A percentile compares a stretch with the other conserved stretches of the same genome.
phyloP scores from a whole-genome alignment of 306 rosid species.

The Vigna hirtella region DNA sequence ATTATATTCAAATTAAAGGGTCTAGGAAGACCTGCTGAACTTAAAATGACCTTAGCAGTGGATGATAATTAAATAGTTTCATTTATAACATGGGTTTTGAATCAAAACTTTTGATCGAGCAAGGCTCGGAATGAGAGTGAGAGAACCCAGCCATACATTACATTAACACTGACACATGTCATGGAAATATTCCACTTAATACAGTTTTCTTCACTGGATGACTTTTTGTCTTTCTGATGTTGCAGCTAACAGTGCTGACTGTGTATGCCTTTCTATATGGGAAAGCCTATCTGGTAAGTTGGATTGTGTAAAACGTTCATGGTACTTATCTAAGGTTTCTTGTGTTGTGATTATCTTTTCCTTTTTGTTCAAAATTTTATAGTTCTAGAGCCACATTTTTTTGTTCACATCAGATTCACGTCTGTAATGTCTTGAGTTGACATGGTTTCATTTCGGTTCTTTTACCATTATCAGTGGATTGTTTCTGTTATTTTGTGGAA shows the following conservation, averaged over 20 bases:
- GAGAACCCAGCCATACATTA: background rate
- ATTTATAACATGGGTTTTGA: background rate
- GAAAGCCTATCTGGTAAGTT: slow-evolving; percentile 80
- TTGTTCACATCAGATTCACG: background rate
- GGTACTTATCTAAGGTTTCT: slow-evolving; percentile 25
- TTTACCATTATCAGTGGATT: background rate
- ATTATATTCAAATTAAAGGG: background rate
- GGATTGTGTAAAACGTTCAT: slow-evolving; percentile 18
- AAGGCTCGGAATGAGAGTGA: background rate
- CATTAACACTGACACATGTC: slow-evolving; percentile 9
- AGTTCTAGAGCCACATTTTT: background rate
- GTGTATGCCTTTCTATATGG: slow-evolving; percentile 90
- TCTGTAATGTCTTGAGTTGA: slow-evolving; percentile 10
- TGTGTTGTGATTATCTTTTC: background rate
- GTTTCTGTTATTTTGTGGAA: background rate
- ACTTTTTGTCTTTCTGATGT: slow-evolving; percentile 29
- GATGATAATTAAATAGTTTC: too few species aligned
- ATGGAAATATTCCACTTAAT: slow-evolving; percentile 2
- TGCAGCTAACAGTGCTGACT: slow-evolving; percentile 95
- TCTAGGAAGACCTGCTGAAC: too few species aligned
- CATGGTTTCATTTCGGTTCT: slow-evolving; percentile 13
- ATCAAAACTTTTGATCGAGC: background rate
- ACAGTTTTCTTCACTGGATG: slow-evolving; percentile 39
- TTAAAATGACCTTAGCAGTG: too few species aligned
- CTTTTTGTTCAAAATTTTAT: background rate